A percentile compares a stretch with the other conserved stretches of the same genome.
Conservation (phyloP, 163 green algal species). For the Scenedesmus sp. region DNA sequence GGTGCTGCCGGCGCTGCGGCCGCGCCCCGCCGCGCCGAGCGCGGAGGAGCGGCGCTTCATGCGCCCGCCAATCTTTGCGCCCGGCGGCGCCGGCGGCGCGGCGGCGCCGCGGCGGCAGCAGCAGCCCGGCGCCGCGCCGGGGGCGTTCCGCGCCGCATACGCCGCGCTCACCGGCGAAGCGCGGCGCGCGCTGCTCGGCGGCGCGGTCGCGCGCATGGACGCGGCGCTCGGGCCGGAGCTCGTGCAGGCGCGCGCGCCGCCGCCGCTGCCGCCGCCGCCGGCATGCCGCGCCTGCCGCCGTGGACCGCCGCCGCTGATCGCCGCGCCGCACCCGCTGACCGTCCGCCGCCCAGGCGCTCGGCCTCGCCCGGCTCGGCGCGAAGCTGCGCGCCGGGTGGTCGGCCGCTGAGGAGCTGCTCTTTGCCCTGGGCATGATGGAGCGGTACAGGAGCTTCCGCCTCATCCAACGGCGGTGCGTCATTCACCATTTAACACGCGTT, state of each 20-base stretch:
- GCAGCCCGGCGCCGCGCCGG: too few species aligned
- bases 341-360: slow-evolving; percentile 2
- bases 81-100: too few species aligned
- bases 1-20: background rate
- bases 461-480: background rate
- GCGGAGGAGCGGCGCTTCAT: too few species aligned
- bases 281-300: background rate
- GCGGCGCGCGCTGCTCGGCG: background rate
- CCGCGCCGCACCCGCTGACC: background rate
- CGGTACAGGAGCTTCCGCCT: slow-evolving; percentile 23
- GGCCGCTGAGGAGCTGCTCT: slow-evolving; percentile 11
- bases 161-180: slow-evolving; percentile 11
- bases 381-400: slow-evolving; percentile 16
- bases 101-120: too few species aligned
- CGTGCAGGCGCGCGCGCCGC: background rate
- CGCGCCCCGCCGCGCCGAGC: background rate
- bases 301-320: background rate
- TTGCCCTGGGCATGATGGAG: slow-evolving; percentile 34
- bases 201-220: slow-evolving; percentile 8
- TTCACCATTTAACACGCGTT: background rate
- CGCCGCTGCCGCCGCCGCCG: background rate
- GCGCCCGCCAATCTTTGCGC: too few species aligned
- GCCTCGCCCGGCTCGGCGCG: slow-evolving; percentile 3
- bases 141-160: too few species aligned
- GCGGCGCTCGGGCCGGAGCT: slow-evolving; percentile 1